Conservation (phyloP, 2,329 filamentous ascomycete genomes). For the Paraphaeosphaeria minitans region DNA sequence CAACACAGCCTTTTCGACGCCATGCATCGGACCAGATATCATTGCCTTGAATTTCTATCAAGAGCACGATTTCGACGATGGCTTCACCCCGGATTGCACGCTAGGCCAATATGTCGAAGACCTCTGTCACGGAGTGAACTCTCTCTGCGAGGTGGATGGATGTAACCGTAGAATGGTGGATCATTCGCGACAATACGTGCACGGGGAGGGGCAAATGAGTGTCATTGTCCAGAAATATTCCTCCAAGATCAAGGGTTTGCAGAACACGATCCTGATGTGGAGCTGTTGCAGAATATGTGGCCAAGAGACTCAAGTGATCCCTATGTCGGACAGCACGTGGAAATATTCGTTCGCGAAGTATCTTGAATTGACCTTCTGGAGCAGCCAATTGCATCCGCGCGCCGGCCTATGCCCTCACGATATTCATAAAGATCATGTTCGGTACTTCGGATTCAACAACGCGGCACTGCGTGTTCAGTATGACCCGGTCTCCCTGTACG, state of each 20-base stretch:
- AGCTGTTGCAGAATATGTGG: conserved; percentile 92
- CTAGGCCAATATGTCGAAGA: conserved; percentile 95
- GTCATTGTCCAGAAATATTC: conserved; percentile 82
- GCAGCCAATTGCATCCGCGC: conserved; percentile 75
- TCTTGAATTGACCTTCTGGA: conserved; percentile 97
- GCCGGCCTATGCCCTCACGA: conserved; percentile 86
- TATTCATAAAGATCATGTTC: conserved; percentile 86
- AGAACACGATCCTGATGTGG: conserved; percentile 93
- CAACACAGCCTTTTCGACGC: conserved; percentile 90
- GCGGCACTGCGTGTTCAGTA: conserved; percentile 88
- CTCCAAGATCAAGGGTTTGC: conserved; percentile 66
- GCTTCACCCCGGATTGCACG: conserved; percentile 82
- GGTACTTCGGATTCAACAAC: conserved; percentile 89
- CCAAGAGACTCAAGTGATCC: conserved; percentile 84
- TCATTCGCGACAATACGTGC: conserved; percentile 95
- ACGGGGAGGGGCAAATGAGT: conserved; percentile 91
- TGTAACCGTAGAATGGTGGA: conserved; percentile 90
- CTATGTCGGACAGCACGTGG: conserved; percentile 94
- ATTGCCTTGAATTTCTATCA: conserved; percentile 92
- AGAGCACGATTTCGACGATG: conserved; percentile 74
- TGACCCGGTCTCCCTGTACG: conserved; percentile 88
- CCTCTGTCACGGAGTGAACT: conserved; percentile 75
- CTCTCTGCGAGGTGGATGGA: conserved; percentile 79
- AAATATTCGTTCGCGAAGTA: conserved; percentile 99
- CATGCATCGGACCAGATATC: conserved; percentile 89